Percentiles rank a stretch among this genome's conserved stretches.
phyloP scores from a whole-genome alignment of 2,329 filamentous ascomycete genomes.

The Aspergillus novofumigatus region DNA sequence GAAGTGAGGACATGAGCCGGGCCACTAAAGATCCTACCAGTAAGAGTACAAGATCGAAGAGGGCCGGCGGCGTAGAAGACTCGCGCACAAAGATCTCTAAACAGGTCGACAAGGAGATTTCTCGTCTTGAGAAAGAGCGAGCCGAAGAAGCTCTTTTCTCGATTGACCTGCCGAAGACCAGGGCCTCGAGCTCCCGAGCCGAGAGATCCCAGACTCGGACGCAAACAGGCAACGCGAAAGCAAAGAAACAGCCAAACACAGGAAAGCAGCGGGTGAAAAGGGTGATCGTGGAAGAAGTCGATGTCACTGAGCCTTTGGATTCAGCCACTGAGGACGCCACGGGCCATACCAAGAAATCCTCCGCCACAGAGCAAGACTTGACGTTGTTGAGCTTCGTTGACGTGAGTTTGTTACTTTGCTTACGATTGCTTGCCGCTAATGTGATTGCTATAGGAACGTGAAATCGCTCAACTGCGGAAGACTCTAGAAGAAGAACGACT shows the following conservation, averaged over 20 bases:
- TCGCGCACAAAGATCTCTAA: slow-evolving; percentile 28
- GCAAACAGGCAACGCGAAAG: slow-evolving; percentile 14
- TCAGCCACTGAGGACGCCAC: slow-evolving; percentile 20
- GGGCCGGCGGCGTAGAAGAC: slow-evolving; percentile 22
- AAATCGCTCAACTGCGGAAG: slow-evolving; percentile 52
- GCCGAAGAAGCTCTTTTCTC: slow-evolving; percentile 38
- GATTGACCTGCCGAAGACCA: slow-evolving; percentile 26
- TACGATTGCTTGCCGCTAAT: neutral
- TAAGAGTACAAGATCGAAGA: slow-evolving; percentile 27
- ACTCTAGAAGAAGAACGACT: slow-evolving; percentile 53
- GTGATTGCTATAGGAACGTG: slow-evolving; percentile 30
- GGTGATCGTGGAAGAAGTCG: slow-evolving; percentile 32
- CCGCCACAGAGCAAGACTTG: slow-evolving; percentile 35
- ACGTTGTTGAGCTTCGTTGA: slow-evolving; percentile 55
- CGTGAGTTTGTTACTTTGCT: slow-evolving; percentile 22
- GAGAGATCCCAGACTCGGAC: slow-evolving; percentile 17
- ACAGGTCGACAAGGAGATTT: slow-evolving; percentile 35
- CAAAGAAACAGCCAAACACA: slow-evolving; percentile 33
- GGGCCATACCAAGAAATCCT: slow-evolving; percentile 25
- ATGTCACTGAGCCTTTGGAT: slow-evolving; percentile 29
- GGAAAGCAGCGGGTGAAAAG: slow-evolving; percentile 39
- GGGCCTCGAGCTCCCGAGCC: slow-evolving; percentile 17
- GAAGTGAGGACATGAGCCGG: slow-evolving; percentile 24
- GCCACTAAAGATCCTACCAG: slow-evolving; percentile 26
- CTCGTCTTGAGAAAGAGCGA: slow-evolving; percentile 33